Evolutionary conservation across 371 early-diverging fungal species (phyloP), one percentile per base, ranked within the genome.

Genomic region (Batkoa obscura): DNA sequence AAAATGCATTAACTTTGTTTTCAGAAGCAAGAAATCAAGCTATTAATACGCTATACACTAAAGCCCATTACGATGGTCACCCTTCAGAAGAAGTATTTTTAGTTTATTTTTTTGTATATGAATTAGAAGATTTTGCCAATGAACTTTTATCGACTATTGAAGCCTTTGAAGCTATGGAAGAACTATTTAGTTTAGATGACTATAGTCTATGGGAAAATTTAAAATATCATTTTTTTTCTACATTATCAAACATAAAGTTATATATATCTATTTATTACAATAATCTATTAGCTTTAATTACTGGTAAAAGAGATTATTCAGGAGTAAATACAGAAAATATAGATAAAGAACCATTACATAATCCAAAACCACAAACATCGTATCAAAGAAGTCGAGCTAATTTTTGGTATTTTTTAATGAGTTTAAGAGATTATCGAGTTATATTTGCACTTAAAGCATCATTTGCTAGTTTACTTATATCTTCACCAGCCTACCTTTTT

Each of bases 31-130:
- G 58, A 43, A n/a, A 60, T 2, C 41, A 46, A 36, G 50, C 59
- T 42, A 54, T 35, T 17, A 38, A 52, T 3, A 54, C 42, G 38
- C 33, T 56, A 17, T 56, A 55, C n/a, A 31, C 49, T 0, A 47
- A 34, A 1, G 43, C 39, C 0, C 17, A 35, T 8, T 54, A 61
- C n/a, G 59, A 59, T 46, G 55, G 43, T 1, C 41, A 59, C 31
- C 35, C 62, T 46, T 43, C 64, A 10, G 83, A 86, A 61, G 81
- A 80, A 56, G 72, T 83, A 4, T 81, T 81, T 36, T 57, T 79
- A 53, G 81, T 83, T 5, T 80, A 81, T 60, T 84, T 83, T 55
- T 86, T 83, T 58, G 80, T 83, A 6, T 84, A 82, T 59, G 75
- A 79, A 38, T 68, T 83, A 63, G 77, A 72, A 61, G 84, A 84